Conservation (phyloP, 2,329 filamentous ascomycete species). For the Leptographium procerum region DNA sequence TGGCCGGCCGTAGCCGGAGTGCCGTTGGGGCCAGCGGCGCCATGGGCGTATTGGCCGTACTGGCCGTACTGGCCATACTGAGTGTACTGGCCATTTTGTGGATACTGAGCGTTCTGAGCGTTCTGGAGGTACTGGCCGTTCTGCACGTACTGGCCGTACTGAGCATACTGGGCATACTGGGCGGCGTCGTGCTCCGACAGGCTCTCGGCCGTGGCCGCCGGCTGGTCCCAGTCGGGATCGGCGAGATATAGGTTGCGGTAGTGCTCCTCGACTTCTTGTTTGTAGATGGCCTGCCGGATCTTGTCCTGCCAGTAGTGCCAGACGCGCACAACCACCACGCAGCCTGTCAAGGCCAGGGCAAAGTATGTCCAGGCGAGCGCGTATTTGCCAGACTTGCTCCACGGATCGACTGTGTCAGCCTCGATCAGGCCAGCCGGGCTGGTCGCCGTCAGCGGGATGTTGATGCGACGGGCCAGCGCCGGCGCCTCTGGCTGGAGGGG, state of each 20-base stretch:
- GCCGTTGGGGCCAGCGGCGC: background rate
- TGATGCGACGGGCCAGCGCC: slow-evolving; percentile 41
- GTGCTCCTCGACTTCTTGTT: slow-evolving; percentile 63
- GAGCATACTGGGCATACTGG: background rate
- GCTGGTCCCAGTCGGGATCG: slow-evolving; percentile 34
- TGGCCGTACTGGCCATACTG: background rate
- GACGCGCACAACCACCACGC: slow-evolving; percentile 58
- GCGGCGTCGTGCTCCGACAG: background rate
- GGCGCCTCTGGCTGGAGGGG: slow-evolving; percentile 1
- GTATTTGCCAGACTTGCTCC: slow-evolving; percentile 74
- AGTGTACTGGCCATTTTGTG: too few species aligned
- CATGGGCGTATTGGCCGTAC: background rate
- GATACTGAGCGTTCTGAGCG: background rate
- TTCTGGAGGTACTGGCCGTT: background rate
- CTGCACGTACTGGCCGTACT: background rate
- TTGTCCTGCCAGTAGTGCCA: slow-evolving; percentile 93
- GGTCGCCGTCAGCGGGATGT: slow-evolving; percentile 46
- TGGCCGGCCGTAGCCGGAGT: slow-evolving; percentile 16
- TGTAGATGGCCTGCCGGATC: slow-evolving; percentile 78
- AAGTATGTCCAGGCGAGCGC: slow-evolving; percentile 84
- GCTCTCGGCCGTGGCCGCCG: slow-evolving; percentile 26
- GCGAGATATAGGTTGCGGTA: slow-evolving; percentile 42
- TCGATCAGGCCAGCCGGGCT: slow-evolving; percentile 51
- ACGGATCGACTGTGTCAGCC: slow-evolving; percentile 62
- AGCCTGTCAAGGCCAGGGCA: slow-evolving; percentile 56